phyloP scores from a whole-genome alignment of 2,329 filamentous ascomycete species.

The Thelonectria olida region DNA sequence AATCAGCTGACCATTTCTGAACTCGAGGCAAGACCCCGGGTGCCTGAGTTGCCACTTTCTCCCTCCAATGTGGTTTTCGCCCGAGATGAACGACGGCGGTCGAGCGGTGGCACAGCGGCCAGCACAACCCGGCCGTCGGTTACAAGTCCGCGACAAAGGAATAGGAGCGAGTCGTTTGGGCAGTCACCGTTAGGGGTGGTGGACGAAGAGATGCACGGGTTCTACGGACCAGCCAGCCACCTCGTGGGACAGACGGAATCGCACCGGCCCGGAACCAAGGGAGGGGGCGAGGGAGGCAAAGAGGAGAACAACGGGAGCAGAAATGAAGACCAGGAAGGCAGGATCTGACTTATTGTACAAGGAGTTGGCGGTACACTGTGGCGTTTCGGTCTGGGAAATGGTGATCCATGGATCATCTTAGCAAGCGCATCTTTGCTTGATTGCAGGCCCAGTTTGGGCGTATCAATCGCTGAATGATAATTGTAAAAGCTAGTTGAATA shows the following conservation, averaged over 20 bases:
- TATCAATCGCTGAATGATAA: slow-evolving; percentile 9
- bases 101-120: slow-evolving; percentile 34
- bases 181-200: slow-evolving; percentile 43
- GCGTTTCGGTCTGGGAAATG: slow-evolving; percentile 12
- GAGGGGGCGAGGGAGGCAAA: not conserved
- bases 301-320: not conserved
- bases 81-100: slow-evolving; percentile 39
- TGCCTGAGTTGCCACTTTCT: slow-evolving; percentile 49
- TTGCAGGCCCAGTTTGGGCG: not conserved
- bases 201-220: slow-evolving; percentile 59
- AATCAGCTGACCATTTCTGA: slow-evolving; percentile 40
- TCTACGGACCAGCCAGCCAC: slow-evolving; percentile 53
- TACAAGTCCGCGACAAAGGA: slow-evolving; percentile 38
- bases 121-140: slow-evolving; percentile 35
- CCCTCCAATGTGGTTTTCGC: slow-evolving; percentile 32
- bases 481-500: slow-evolving; percentile 15
- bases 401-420: not conserved
- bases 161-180: slow-evolving; percentile 35
- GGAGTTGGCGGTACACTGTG: slow-evolving; percentile 4
- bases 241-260: slow-evolving; percentile 53
- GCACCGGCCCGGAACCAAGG: slow-evolving; percentile 29
- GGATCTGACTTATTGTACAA: not conserved
- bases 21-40: slow-evolving; percentile 47
- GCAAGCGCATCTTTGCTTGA: not conserved
- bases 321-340: not conserved